Conservation (phyloP, 306 rosid genomes). For the apple (Malus domestica) region DNA sequence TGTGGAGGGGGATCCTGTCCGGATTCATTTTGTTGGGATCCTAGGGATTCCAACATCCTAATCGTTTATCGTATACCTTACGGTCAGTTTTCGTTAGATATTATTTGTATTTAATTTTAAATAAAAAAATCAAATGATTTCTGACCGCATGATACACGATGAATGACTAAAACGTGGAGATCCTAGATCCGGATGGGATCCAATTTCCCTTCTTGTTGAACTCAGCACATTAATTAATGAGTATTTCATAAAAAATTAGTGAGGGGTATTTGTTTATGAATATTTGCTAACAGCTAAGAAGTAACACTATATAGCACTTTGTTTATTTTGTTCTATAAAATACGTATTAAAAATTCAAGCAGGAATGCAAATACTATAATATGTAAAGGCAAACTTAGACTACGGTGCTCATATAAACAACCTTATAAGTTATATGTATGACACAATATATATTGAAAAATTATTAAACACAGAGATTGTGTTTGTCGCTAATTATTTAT, state of each 20-base stretch:
- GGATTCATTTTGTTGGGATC: too few relatives aligned
- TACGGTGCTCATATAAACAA: slow-evolving; percentile 1
- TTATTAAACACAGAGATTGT: background rate
- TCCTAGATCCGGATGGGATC: too few relatives aligned
- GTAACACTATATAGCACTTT: background rate
- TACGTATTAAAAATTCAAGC: background rate
- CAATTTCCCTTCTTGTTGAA: background rate
- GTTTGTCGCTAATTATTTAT: too few relatives aligned
- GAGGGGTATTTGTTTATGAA: background rate
- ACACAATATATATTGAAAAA: background rate
- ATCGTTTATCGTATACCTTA: too few relatives aligned
- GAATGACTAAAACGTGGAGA: too few relatives aligned
- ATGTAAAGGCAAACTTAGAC: background rate
- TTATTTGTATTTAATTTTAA: too few relatives aligned
- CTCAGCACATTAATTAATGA: slow-evolving; percentile 13
- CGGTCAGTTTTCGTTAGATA: too few relatives aligned
- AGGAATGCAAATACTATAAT: background rate
- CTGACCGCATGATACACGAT: too few relatives aligned
- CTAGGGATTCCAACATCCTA: too few relatives aligned
- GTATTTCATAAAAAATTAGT: background rate
- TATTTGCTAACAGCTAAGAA: slow-evolving; percentile 19
- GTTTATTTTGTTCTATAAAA: background rate
- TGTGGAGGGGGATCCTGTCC: background rate
- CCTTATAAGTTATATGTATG: background rate
- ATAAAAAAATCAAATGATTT: too few relatives aligned